Percentiles rank a stretch among this genome's conserved stretches.
Conservation (phyloP, 306 rosid species). For the Lathyrus sativus region DNA sequence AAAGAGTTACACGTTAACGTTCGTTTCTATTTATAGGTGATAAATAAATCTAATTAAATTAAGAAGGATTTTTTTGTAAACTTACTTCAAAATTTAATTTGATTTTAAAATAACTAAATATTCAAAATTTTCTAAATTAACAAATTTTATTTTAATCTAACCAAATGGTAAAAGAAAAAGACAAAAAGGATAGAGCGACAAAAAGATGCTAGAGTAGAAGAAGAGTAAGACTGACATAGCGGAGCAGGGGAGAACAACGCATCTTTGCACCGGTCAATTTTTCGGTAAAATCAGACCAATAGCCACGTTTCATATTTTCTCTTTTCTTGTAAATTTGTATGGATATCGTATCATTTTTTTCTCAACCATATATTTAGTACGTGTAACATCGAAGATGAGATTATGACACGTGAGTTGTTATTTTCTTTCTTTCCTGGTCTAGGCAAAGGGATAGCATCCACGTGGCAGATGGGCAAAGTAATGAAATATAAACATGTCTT, state of each 20-base stretch:
- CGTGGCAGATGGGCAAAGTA: not conserved
- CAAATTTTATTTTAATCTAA: too few relatives aligned
- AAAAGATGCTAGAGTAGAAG: too few relatives aligned
- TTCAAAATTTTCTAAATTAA: too few relatives aligned
- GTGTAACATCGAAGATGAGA: not conserved
- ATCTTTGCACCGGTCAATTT: constrained; percentile 11
- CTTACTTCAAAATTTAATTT: too few relatives aligned
- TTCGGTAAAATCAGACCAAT: constrained; percentile 6
- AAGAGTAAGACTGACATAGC: not conserved
- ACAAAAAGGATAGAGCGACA: not conserved
- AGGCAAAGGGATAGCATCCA: not conserved
- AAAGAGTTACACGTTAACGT: not conserved
- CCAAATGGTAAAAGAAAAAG: not conserved
- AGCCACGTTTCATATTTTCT: constrained; percentile 46
- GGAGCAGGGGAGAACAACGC: not conserved
- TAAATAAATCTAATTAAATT: not conserved
- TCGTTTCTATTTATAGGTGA: constrained; percentile 37
- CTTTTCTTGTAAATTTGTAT: not conserved
- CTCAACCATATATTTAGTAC: not conserved
- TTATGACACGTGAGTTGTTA: constrained; percentile 4
- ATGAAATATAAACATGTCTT: not conserved
- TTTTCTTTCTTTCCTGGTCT: not conserved
- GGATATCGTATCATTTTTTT: not conserved
- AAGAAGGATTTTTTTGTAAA: too few relatives aligned
- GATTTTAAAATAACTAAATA: too few relatives aligned